These are phyloP conservation scores for Trichosporon inkin DNA, from an alignment of 1,284 basidiomycete genomes.

Conservation along the genomic window DNA sequence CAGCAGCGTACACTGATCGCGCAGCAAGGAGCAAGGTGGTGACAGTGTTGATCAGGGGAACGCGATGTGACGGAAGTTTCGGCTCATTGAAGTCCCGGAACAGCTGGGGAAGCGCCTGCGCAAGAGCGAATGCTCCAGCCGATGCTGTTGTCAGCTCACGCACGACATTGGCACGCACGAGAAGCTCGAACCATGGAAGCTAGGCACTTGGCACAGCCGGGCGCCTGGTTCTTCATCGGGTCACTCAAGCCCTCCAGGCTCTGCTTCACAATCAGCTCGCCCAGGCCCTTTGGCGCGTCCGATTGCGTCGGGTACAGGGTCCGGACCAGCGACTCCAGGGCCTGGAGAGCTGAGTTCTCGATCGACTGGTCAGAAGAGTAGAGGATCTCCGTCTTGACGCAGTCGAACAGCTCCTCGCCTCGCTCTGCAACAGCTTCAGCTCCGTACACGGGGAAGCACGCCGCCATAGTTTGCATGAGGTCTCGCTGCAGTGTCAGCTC, in stretches of 20 bases:
- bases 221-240: conserved; percentile 86
- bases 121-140: conserved; percentile 64
- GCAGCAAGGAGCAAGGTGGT: conserved; percentile 47
- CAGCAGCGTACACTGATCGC: conserved; percentile 38
- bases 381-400: conserved; percentile 86
- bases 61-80: conserved; percentile 68
- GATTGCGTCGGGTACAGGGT: conserved; percentile 60
- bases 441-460: conserved; percentile 79
- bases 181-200: conserved; percentile 70
- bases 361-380: conserved; percentile 75
- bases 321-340: conserved; percentile 65
- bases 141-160: conserved; percentile 55
- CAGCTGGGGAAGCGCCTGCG: conserved; percentile 66
- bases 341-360: conserved; percentile 66
- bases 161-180: conserved; percentile 54
- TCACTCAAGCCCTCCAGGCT: conserved; percentile 73
- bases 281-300: conserved; percentile 56
- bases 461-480: conserved; percentile 67
- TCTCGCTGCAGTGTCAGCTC: conserved; percentile 60
- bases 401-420: conserved; percentile 76
- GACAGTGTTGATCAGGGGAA: conserved; percentile 64
- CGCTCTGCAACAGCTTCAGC: conserved; percentile 58
- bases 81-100: conserved; percentile 71
- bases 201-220: conserved; percentile 74
- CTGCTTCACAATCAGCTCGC: conserved; percentile 70